Base-by-base conservation (phyloP, 306 rosid species). In the Pueraria montana region DNA sequence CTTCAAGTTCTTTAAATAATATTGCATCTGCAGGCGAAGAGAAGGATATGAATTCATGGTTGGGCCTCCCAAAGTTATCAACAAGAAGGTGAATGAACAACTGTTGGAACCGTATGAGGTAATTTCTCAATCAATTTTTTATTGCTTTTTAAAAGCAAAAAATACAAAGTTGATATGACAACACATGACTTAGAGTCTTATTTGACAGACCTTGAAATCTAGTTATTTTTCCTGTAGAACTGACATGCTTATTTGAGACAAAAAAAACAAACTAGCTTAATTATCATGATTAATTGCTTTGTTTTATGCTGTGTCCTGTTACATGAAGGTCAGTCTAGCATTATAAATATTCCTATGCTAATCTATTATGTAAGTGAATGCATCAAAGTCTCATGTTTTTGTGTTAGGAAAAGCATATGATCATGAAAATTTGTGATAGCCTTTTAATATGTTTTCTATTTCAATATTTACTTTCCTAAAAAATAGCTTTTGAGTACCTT, bases 41-140 rank as follows among this genome's bases (percentile, higher is more conserved):
- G 99, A 96, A 89, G 99, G 99, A 49, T 96, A 75, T 85, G 99
- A 96, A 77, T 96, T 96, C 87, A 96, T 94, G 99, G 99, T 96
- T 77, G 99, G 99, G 66, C 99, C 99, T 79, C 99, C 99, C 82
- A 94, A 92, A 85, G 99, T 96, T 76, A 96, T 96, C 79, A 94
- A 92, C 92, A 96, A 94, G 89, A 90, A 43, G 79, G 94, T 90
- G 81, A 69, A 91, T 69, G 99, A 90, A 67, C 20, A 88, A 73
- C 65, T 92, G 92, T 76, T 90, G 87, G 99, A 96, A 80, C 99
- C 99, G 1, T 96, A 16, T 81, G 98, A 96, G 99, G 99, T 96
- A 77, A 87, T 81, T 78, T 87, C n/a, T 61, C 70, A 30, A 55
- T 62, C 11, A 8, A 3, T 50, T 24, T 20, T 50, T 62, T 79